Base-by-base conservation (phyloP, 352 stramenopile species). In the Globisporangium parvum region DNA sequence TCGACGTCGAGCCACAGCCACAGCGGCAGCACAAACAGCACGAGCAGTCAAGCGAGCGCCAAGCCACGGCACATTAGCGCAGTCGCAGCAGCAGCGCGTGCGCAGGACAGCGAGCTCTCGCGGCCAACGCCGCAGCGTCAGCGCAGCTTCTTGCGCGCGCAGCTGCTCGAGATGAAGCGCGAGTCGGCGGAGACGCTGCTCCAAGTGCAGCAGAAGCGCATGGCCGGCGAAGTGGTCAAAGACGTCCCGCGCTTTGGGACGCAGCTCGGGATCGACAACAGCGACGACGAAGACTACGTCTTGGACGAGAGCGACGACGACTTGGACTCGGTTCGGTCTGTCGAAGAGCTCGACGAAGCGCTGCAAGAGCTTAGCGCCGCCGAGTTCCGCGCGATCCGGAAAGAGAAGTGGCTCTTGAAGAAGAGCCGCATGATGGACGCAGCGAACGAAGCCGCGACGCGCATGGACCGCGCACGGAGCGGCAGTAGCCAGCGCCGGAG, bases 111-210 rank as follows among this genome's bases (percentile, higher is more conserved):
- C 5, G 33, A 59, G 11, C 47, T 50, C 9, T 41, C 53, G 9
- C 65, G 55, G 0, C 53, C 66, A 17, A 77, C 71, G 26, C 69
- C 77, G 49, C 68, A 83, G 71, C 62, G 74, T 0, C 80, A 90
- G 68, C 67, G 73, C 44, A 90, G 77, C 51, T 90, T 87, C 39
- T 35, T 90, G 46, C 73, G 77, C 14, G 70, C 77, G 46, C 77
- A 90, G 56, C 64, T 90, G 18, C 62, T 85, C 39, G 80, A 90
- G 65, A 90, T 90, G 80, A 90, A 90, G 72, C 67, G 74, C 31
- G 71, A 87, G 49, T 88, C 77, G 31, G 73, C 75, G 9, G 80
- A 87, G 46, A 67, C 74, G 46, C 50, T 90, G 37, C 56, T 72
- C 39, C 57, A 63, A 12, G 51, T 49, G 10, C 66, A 67, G 41